Evolutionary conservation across 768 basidiomycete species (phyloP), one percentile per base, ranked within the genome.

Genomic region (Rhodosporidiobolus sp.): DNA sequence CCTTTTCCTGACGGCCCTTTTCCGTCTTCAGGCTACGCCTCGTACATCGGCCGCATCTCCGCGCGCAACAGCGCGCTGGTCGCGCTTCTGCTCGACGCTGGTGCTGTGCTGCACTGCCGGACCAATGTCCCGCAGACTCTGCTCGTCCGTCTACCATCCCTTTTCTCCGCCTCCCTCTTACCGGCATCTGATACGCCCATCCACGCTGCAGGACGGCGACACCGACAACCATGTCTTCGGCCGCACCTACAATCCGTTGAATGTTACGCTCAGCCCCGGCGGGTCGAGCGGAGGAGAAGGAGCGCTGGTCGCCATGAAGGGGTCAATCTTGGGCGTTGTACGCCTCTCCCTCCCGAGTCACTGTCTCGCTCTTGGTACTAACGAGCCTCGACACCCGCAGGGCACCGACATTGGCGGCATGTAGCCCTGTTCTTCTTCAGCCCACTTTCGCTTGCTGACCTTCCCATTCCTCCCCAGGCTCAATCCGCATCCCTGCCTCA

Each of bases 171-270:
- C 28, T 19, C 43, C 11, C 24, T 35, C 20, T 16, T 19, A 19
- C 0, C 34, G 0, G 16, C n/a, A n/a, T n/a, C n/a, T n/a, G n/a
- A n/a, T n/a, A 10, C 20, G 11, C 19, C 26, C 57, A 0, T 26
- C 24, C 16, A 26, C 24, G 76, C 34, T 26, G 8, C 90, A 80
- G 90, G 90, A 87, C 86, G 83, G 85, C 3, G 92, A 94, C 80
- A 88, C 89, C 0, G 87, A 84, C 82, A 94, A 93, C 77, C 81
- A 87, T 70, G 83, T 92, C 45, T 94, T 90, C 77, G 91, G 91
- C 4, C 69, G 74, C 22, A 79, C 78, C 3, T 19, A 43, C 43
- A 80, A 79, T 65, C 79, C 79, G 11, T 63, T 60, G 50, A 80
- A 79, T 64, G 53, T 59, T 22, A 48, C 64, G 14, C 65, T 80